Percentiles rank a stretch among this genome's conserved stretches.
Evolutionary conservation across 2,329 filamentous ascomycete genomes (phyloP).

Genomic region (Aspergillus puulaauensis): DNA sequence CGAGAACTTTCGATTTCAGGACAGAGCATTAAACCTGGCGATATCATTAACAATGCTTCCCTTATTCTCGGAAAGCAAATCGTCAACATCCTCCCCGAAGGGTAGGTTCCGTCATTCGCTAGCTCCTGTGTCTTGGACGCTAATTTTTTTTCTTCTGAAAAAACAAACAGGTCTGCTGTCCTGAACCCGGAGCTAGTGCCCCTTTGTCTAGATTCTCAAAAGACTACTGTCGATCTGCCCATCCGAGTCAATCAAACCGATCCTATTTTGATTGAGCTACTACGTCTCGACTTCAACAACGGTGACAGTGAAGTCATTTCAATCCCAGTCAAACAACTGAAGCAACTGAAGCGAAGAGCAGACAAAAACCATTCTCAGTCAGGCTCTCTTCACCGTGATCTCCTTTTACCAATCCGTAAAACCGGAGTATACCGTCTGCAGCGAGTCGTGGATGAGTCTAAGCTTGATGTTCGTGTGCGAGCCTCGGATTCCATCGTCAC

Average conservation of each 20-base stretch:
- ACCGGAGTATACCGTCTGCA: constrained; percentile 82
- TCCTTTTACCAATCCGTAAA: constrained; percentile 77
- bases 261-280: constrained; percentile 83
- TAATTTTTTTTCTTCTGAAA: constrained; percentile 22
- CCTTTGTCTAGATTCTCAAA: constrained; percentile 73
- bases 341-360: constrained; percentile 69
- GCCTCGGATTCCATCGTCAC: constrained; percentile 80
- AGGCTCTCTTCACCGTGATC: constrained; percentile 60
- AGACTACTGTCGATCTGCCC: constrained; percentile 66
- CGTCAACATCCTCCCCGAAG: constrained; percentile 95
- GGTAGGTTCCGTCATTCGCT: constrained; percentile 47
- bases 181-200: constrained; percentile 79
- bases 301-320: constrained; percentile 77
- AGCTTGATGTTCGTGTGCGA: constrained; percentile 81
- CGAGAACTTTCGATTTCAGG: constrained; percentile 93
- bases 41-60: constrained; percentile 86
- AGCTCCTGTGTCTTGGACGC: constrained; percentile 4
- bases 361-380: constrained; percentile 56
- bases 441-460: constrained; percentile 87
- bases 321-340: constrained; percentile 71
- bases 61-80: constrained; percentile 95
- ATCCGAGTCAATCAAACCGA: constrained; percentile 92
- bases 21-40: constrained; percentile 81
- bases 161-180: constrained; percentile 65
- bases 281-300: constrained; percentile 81